Evolutionary conservation across 2,329 filamentous ascomycete genomes (phyloP).

Genomic region (Curvularia eragrostidis): DNA sequence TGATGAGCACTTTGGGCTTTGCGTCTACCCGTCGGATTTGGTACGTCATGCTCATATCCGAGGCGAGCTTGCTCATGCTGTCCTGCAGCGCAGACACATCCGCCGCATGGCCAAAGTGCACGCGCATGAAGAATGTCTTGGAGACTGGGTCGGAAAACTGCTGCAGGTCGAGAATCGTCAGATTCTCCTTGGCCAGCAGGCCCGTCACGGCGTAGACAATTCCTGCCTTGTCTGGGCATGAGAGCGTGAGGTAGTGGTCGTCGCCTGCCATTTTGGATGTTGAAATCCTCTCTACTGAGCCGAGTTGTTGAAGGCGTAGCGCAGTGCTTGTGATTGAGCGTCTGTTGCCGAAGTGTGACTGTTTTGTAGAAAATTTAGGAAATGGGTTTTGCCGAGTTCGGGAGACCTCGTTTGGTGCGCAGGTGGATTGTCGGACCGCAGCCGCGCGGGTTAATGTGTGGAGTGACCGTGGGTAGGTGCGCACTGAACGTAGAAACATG

Average conservation of each 20-base stretch:
- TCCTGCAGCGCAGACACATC: constrained; percentile 55
- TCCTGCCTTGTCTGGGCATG: constrained; percentile 82
- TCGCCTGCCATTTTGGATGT: constrained; percentile 39
- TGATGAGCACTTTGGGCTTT: constrained; percentile 80
- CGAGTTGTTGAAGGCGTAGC: constrained; percentile 28
- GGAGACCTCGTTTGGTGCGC: constrained; percentile 31
- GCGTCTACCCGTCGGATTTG: constrained; percentile 71
- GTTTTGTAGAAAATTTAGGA: constrained; percentile 38
- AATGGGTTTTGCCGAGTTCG: constrained; percentile 41
- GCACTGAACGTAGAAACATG: constrained; percentile 29
- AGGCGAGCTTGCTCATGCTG: constrained; percentile 68
- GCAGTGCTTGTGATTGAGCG: constrained; percentile 28
- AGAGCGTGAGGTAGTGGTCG: constrained; percentile 69
- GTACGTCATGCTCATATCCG: constrained; percentile 72
- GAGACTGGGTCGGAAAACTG: constrained; percentile 80
- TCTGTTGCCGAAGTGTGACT: constrained; percentile 26
- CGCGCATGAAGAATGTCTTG: constrained; percentile 85
- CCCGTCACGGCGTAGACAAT: constrained; percentile 86
- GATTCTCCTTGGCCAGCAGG: constrained; percentile 72
- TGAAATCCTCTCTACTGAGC: constrained; percentile 31
- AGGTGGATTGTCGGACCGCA: constrained; percentile 28
- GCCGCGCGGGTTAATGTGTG: constrained; percentile 26
- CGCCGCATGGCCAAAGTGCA: constrained; percentile 73
- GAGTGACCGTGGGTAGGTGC: constrained; percentile 26
- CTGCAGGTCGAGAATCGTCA: constrained; percentile 85